These are phyloP conservation scores for Suillus subluteus DNA, from an alignment of 768 basidiomycete genomes.

Conservation along the genomic window DNA sequence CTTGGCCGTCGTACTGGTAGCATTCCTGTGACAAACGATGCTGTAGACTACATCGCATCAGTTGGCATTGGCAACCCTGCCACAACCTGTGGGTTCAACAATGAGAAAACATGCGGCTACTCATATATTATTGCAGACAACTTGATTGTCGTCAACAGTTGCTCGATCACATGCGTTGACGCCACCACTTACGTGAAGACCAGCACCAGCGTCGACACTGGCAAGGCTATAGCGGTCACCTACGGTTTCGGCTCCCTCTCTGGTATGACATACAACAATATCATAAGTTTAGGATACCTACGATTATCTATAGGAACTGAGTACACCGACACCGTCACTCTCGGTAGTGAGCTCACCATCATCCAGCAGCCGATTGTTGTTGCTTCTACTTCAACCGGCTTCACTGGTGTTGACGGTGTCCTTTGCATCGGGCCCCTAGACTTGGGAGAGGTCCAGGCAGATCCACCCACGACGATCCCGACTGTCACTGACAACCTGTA, in stretches of 20 bases:
- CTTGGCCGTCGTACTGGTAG: conserved; percentile 26
- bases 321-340: conserved; percentile 25
- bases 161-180: conserved; percentile 75
- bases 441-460: background rate
- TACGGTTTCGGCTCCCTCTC: conserved; percentile 66
- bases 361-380: background rate
- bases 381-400: background rate
- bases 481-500: conserved; percentile 63
- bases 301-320: conserved; percentile 31
- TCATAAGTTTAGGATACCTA: background rate
- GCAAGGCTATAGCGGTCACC: conserved; percentile 50
- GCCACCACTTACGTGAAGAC: conserved; percentile 52
- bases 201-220: conserved; percentile 50
- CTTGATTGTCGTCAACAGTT: conserved; percentile 60
- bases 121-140: conserved; percentile 39
- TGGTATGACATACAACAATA: conserved; percentile 35
- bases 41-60: conserved; percentile 38
- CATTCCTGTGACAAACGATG: conserved; percentile 46
- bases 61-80: conserved; percentile 58
- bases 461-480: background rate
- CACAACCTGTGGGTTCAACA: conserved; percentile 46
- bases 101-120: background rate
- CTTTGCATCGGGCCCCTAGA: background rate
- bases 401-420: background rate
- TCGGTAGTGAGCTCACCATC: conserved; percentile 36